Base-by-base conservation (phyloP, 768 basidiomycete genomes). In the Mrakia blollopis region DNA sequence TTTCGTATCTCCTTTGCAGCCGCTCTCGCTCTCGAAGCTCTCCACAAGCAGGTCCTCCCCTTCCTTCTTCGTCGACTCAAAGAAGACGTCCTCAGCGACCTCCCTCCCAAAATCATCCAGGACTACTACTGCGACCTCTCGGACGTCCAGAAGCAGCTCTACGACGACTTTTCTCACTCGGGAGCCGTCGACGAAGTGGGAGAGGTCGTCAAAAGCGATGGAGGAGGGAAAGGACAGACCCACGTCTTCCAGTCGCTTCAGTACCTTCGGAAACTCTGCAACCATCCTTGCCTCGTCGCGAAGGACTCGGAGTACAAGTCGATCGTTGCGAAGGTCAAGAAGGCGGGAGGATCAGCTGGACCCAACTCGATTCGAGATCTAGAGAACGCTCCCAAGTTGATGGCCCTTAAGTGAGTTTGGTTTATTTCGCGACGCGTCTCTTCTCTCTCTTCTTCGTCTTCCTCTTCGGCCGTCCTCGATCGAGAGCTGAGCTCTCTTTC, bases 71-170 rank as follows among this genome's bases (percentile, higher is more conserved):
- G 97, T 60, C 91, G 97, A 32, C 85, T 99, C 82, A 99, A 99
- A 83, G 97, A 99, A 84, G 94, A 99, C 81, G 97, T 99, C 39
- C 86, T 99, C 75, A 85, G 93, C 78, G 97, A 99, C 82, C 86
- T 99, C 3, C 97, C 97, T 1, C 97, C 97, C 5, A 98, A 99
- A 86, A 99, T 99, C 83, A 98, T 99, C 76, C 97, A 99, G 83
- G 97, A 99, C 83, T 98, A 98, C 83, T 95, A 98, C 82, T 98
- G 95, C 86, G 96, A 98, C 82, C 87, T 99, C 4, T 98, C 96
- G 0, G 92, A 94, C 0, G 84, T 98, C 28, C 97, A 99, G 85
- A 94, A 94, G 83, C 87, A 89, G 78, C 88, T 99, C 25, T 99
- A 98, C 82, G 97, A 98, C 81, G 91, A 96, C 81, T 98, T 95